Conservation (phyloP, 805 yeast species). For the Saturnispora hagleri region DNA sequence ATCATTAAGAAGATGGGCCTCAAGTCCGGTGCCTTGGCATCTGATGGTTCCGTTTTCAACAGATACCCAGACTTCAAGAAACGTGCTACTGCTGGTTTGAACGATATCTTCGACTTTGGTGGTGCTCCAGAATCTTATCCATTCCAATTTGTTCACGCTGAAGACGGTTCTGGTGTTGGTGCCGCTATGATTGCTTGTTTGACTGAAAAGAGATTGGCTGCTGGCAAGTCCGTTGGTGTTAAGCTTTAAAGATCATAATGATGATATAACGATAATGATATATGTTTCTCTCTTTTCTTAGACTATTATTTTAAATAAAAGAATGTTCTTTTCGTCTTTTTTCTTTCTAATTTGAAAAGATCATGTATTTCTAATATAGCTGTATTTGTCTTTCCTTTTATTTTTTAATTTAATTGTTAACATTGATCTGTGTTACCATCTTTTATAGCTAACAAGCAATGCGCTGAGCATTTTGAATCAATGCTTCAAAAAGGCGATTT, state of each 20-base stretch:
- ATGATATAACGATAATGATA: background rate
- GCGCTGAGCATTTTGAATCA: background rate
- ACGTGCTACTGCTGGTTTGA: conserved; percentile 80
- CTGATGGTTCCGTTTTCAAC: conserved; percentile 94
- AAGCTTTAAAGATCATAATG: background rate
- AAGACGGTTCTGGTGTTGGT: conserved; percentile 97
- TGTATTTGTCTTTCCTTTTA: background rate
- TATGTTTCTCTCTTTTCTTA: background rate
- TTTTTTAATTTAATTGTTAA: background rate
- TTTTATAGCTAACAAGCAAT: background rate
- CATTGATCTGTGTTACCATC: background rate
- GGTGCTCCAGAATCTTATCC: conserved; percentile 18
- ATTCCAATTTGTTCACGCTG: conserved; percentile 30
- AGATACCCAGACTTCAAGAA: conserved; percentile 86
- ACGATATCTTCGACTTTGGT: conserved; percentile 81
- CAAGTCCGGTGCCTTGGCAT: conserved; percentile 79
- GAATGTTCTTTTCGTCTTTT: background rate
- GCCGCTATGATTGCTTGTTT: conserved; percentile 97
- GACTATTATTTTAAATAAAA: background rate
- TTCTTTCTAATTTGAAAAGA: background rate
- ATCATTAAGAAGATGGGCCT: conserved; percentile 79
- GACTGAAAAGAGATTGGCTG: conserved; percentile 67
- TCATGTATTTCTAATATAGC: background rate
- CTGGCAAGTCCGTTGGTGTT: conserved; percentile 42
- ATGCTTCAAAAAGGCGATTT: background rate